Evolutionary conservation across 2,329 filamentous ascomycete genomes (phyloP).

Genomic region (Chrysosphaeria jannelii): DNA sequence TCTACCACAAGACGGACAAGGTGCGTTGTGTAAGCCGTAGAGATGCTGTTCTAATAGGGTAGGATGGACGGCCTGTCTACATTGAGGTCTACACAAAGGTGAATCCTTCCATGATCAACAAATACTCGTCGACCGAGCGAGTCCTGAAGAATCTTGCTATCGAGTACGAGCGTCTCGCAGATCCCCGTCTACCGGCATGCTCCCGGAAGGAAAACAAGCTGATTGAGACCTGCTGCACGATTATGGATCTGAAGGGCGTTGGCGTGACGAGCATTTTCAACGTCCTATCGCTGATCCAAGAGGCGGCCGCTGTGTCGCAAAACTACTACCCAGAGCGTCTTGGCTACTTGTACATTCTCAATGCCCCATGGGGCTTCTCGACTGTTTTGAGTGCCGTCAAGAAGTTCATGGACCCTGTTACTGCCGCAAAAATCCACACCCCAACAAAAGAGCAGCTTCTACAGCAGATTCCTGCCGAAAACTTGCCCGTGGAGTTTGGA

Average conservation of each 20-base stretch:
- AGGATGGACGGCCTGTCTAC: slow-evolving; percentile 91
- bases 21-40: too few species aligned
- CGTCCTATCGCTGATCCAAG: slow-evolving; percentile 67
- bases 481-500: slow-evolving; percentile 64
- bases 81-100: slow-evolving; percentile 90
- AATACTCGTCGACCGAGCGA: slow-evolving; percentile 72
- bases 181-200: slow-evolving; percentile 81
- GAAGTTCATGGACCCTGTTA: slow-evolving; percentile 87
- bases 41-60: too few species aligned
- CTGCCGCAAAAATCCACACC: slow-evolving; percentile 74
- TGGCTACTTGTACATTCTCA: slow-evolving; percentile 91
- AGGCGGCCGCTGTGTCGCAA: slow-evolving; percentile 70
- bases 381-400: slow-evolving; percentile 65
- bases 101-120: slow-evolving; percentile 66
- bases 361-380: slow-evolving; percentile 87
- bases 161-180: slow-evolving; percentile 89
- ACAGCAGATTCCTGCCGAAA: slow-evolving; percentile 62
- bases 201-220: slow-evolving; percentile 72
- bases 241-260: slow-evolving; percentile 94
- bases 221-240: slow-evolving; percentile 90
- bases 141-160: slow-evolving; percentile 92
- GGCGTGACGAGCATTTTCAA: slow-evolving; percentile 51
- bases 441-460: slow-evolving; percentile 74
- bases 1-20: slow-evolving; percentile 93
- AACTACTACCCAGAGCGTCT: slow-evolving; percentile 98